Base-by-base conservation (phyloP, 768 basidiomycete species). In the Tylopilus intermedius region DNA sequence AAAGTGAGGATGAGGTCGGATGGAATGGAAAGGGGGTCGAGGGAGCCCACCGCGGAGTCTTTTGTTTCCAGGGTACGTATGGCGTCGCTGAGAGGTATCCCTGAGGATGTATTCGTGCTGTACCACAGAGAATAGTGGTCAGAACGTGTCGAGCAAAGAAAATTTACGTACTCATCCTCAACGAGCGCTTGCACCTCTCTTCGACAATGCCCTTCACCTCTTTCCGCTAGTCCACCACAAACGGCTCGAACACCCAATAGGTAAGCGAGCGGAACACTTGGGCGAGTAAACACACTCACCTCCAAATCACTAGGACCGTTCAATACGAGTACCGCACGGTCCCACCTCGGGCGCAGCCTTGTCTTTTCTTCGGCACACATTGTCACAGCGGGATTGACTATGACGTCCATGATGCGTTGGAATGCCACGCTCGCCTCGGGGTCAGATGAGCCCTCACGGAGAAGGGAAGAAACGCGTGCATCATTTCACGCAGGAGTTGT, bases 241-340 rank as follows among this genome's bases (percentile, higher is more conserved):
- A 88, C 0, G 82, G 72, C 49, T 85, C 81, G 9, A 93, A 70
- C 5, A 86, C 77, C 30, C 30, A 30, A 10, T 57, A 9, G 60
- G 35, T n/a, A 30, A 42, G 43, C 38, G 24, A 40, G 32, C 24
- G 24, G 24, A 24, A 42, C 54, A n/a, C n/a, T 8, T 11, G 32
- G 44, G 11, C 51, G 14, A 40, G 24, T 51, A 7, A 24, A 45
- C 5, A 22, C 21, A 68, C 78, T n/a, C n/a, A n/a, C n/a, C n/a
- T n/a, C n/a, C n/a, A n/a, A n/a, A n/a, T n/a, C n/a, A n/a, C 29
- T 45, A 93, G 93, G 76, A 54, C 88, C 94, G 61, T 98, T 97
- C 58, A 96, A 73, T 49, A 90, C 76, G 65, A 91, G 98, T 0
- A 96, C 80, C 3, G 81, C 78, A 44, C 75, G 77, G 65, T 99